Conservation (phyloP, 345 rosid genomes). For the Euphorbia pulcherrima region DNA sequence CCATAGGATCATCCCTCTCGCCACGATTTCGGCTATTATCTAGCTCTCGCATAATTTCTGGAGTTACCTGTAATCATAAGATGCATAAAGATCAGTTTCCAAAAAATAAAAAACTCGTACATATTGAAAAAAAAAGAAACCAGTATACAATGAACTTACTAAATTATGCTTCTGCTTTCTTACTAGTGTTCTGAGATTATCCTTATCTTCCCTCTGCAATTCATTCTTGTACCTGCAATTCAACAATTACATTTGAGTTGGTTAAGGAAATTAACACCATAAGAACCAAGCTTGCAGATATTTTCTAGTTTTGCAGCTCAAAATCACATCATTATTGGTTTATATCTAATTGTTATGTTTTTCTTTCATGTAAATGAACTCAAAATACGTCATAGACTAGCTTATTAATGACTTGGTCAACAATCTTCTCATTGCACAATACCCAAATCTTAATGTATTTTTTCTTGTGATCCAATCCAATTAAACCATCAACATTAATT, state of each 20-base stretch:
- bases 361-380: too few relatives aligned
- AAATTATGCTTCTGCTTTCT: constrained; percentile 65
- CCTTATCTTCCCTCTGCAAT: constrained; percentile 74
- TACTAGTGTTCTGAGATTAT: constrained; percentile 55
- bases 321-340: not conserved
- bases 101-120: not conserved
- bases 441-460: too few relatives aligned
- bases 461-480: too few relatives aligned
- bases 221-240: constrained; percentile 79
- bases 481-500: too few relatives aligned
- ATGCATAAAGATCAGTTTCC: constrained; percentile 3
- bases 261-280: not conserved
- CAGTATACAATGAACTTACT: constrained; percentile 40
- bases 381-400: too few relatives aligned
- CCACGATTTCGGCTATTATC: constrained; percentile 75
- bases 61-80: constrained; percentile 56
- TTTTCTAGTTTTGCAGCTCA: not conserved
- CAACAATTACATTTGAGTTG: not conserved
- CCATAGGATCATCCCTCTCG: constrained; percentile 76
- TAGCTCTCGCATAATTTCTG: constrained; percentile 75
- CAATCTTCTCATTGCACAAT: too few relatives aligned
- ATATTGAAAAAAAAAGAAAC: not conserved
- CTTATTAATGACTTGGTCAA: too few relatives aligned
- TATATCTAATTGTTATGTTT: too few relatives aligned
- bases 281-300: not conserved